A percentile compares a stretch with the other conserved stretches of the same genome.
Conservation (phyloP, 2,329 filamentous ascomycete genomes). For the Apiospora hydei region DNA sequence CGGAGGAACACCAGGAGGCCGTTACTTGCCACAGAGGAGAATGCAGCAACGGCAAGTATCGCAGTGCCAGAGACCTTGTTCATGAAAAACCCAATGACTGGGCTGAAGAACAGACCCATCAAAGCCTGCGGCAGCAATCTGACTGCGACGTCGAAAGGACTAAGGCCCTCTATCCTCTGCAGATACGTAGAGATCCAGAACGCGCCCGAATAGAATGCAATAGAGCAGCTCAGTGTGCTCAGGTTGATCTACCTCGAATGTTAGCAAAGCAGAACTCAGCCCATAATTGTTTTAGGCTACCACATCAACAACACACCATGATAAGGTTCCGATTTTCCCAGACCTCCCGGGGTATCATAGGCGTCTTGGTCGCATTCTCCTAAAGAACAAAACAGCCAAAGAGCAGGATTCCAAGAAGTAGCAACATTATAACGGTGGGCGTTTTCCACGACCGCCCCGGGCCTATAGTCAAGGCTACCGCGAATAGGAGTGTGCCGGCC, state of each 20-base stretch:
- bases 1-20: constrained; percentile 42
- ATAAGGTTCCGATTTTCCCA: constrained; percentile 40
- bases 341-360: constrained; percentile 43
- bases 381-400: constrained; percentile 42
- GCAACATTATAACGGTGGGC: constrained; percentile 42
- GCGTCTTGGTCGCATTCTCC: constrained; percentile 41
- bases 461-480: constrained; percentile 42
- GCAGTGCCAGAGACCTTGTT: constrained; percentile 38
- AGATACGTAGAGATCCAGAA: constrained; percentile 46
- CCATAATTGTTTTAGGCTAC: too few species aligned
- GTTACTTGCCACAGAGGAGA: constrained; percentile 39
- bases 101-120: constrained; percentile 41
- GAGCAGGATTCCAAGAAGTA: constrained; percentile 40
- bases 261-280: neutral
- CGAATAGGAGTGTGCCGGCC: constrained; percentile 41
- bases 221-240: constrained; percentile 39
- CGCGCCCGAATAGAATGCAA: constrained; percentile 43
- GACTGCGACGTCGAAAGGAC: constrained; percentile 41
- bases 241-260: constrained; percentile 35
- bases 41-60: constrained; percentile 36
- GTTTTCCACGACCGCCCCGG: constrained; percentile 44
- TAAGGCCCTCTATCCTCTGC: constrained; percentile 40
- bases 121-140: constrained; percentile 44
- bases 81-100: constrained; percentile 43
- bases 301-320: constrained; percentile 34